Percentiles rank a stretch among this genome's conserved stretches.
phyloP scores from a whole-genome alignment of 257 asterid species.

The Solanum rostratum region DNA sequence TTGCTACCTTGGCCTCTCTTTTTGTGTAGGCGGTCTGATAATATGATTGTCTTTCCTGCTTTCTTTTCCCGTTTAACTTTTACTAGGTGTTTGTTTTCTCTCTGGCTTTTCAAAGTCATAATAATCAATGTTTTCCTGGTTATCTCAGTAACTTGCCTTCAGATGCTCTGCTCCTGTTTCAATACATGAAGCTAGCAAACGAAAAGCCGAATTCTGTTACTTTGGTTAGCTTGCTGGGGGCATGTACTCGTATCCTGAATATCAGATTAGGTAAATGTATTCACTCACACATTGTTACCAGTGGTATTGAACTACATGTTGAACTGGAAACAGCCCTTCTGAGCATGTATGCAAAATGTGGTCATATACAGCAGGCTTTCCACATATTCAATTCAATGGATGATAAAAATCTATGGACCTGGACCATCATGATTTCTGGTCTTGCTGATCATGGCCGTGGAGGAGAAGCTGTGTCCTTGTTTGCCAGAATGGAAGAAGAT shows the following conservation, averaged over 20 bases:
- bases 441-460: constrained; percentile 51
- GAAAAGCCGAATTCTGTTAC: constrained; percentile 46
- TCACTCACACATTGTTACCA: constrained; percentile 39
- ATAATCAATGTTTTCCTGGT: background rate
- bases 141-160: constrained; percentile 30
- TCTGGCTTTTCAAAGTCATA: background rate
- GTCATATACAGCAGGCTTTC: constrained; percentile 43
- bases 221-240: constrained; percentile 47
- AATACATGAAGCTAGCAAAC: constrained; percentile 26
- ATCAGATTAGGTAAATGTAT: constrained; percentile 42
- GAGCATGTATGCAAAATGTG: constrained; percentile 56
- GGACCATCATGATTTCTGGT: constrained; percentile 68
- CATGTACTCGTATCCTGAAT: constrained; percentile 50
- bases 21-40: background rate
- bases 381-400: constrained; percentile 25
- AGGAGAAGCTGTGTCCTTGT: constrained; percentile 44
- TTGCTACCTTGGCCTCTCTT: background rate
- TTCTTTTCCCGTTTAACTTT: background rate
- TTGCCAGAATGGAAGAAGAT: constrained; percentile 42
- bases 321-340: constrained; percentile 56
- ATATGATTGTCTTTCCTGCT: background rate
- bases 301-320: constrained; percentile 31
- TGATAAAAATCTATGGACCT: constrained; percentile 39
- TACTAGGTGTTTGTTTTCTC: background rate
- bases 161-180: constrained; percentile 44